Evolutionary conservation across 73 alveolate species (phyloP).

Genomic region (Tetrahymena elliotti): DNA sequence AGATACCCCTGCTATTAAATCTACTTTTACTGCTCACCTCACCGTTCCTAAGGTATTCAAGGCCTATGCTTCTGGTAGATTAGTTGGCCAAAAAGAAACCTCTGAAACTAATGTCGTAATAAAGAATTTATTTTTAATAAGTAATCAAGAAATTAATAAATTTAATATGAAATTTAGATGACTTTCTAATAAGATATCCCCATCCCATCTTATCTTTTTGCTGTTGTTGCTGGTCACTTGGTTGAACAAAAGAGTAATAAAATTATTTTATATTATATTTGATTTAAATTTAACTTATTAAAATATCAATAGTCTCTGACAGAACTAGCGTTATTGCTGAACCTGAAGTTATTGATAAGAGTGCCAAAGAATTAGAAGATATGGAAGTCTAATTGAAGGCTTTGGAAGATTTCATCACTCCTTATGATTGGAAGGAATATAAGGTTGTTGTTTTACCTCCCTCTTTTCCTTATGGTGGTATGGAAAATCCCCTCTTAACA

Average conservation of each 20-base stretch:
- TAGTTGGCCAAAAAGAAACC: not conserved
- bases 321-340: constrained; percentile 80
- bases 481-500: constrained; percentile 98
- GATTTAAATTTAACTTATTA: no score
- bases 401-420: constrained; percentile 81
- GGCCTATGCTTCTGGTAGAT: constrained; percentile 60
- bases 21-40: constrained; percentile 57
- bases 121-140: no score
- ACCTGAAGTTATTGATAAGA: constrained; percentile 58
- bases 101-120: not conserved
- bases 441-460: constrained; percentile 90
- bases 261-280: not conserved
- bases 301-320: constrained; percentile 42
- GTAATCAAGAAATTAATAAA: no score
- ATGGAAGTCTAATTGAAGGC: constrained; percentile 66
- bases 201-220: constrained; percentile 84
- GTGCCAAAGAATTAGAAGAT: constrained; percentile 69
- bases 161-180: not conserved
- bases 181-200: constrained; percentile 69
- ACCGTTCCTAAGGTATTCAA: constrained; percentile 40
- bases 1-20: constrained; percentile 95
- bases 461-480: constrained; percentile 97
- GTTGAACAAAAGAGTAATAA: constrained; percentile 18
- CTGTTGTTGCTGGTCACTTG: constrained; percentile 80
- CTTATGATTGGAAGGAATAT: constrained; percentile 92